phyloP scores from a whole-genome alignment of 805 yeast species.

The Candida sphagnicola region DNA sequence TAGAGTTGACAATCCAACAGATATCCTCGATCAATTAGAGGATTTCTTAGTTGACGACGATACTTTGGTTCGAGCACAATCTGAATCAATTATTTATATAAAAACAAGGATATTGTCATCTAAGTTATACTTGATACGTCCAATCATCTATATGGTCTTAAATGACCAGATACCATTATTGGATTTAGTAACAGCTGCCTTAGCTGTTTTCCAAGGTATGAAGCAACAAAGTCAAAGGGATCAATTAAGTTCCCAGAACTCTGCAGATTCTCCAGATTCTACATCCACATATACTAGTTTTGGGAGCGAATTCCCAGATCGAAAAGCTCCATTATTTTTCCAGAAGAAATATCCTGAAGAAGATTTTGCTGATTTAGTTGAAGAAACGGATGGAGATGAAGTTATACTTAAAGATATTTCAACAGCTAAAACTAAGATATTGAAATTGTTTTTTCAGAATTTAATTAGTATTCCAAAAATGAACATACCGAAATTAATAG shows the following conservation, averaged over 20 bases:
- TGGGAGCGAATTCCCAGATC: conserved; percentile 9
- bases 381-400: conserved; percentile 11
- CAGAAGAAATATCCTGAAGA: conserved; percentile 27
- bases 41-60: conserved; percentile 34
- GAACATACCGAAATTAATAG: conserved; percentile 31
- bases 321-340: conserved; percentile 24
- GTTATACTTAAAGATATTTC: conserved; percentile 18
- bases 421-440: conserved; percentile 20
- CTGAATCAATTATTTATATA: conserved; percentile 35
- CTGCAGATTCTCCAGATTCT: conserved; percentile 10
- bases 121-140: conserved; percentile 29
- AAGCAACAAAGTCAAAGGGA: not conserved
- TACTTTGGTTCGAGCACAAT: conserved; percentile 27
- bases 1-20: conserved; percentile 6
- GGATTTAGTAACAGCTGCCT: conserved; percentile 25
- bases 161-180: conserved; percentile 23
- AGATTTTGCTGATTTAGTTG: conserved; percentile 25
- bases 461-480: conserved; percentile 29
- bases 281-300: conserved; percentile 7
- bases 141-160: conserved; percentile 28
- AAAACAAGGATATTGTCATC: conserved; percentile 33
- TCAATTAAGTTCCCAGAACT: not conserved
- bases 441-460: conserved; percentile 24
- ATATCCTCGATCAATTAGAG: conserved; percentile 22
- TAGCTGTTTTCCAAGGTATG: conserved; percentile 12